phyloP scores from a whole-genome alignment of 2,329 filamentous ascomycete genomes.

The Scytalidium lignicola region DNA sequence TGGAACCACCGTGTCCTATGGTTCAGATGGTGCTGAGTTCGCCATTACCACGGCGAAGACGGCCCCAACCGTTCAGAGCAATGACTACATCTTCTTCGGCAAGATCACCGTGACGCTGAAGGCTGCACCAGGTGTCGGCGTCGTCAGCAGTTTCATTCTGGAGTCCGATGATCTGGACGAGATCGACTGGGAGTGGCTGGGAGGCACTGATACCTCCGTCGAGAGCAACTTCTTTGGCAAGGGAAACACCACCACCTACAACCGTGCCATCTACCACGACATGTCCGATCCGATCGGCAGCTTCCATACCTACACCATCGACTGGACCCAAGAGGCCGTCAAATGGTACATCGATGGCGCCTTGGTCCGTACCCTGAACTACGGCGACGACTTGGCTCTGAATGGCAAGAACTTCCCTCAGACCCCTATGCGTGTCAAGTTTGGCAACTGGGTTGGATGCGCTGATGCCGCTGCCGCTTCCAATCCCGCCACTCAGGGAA shows the following conservation, averaged over 20 bases:
- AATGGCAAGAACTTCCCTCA: conserved; percentile 58
- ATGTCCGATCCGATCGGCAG: conserved; percentile 28
- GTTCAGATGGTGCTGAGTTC: conserved; percentile 41
- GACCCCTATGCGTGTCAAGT: conserved; percentile 62
- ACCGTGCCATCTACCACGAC: conserved; percentile 36
- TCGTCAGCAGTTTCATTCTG: conserved; percentile 44
- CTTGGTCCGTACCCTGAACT: conserved; percentile 41
- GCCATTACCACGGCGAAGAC: conserved; percentile 40
- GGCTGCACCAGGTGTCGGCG: conserved; percentile 42
- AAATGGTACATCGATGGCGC: conserved; percentile 54
- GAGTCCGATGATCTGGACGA: conserved; percentile 48
- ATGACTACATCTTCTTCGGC: conserved; percentile 50
- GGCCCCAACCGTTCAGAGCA: conserved; percentile 39
- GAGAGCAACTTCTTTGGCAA: conserved; percentile 52
- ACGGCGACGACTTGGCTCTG: conserved; percentile 38
- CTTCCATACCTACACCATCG: conserved; percentile 61
- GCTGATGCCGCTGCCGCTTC: conserved; percentile 28
- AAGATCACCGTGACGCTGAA: conserved; percentile 41
- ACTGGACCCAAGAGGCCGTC: conserved; percentile 57
- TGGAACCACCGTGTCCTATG: conserved; percentile 33
- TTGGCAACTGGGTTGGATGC: conserved; percentile 49
- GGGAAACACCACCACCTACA: conserved; percentile 46
- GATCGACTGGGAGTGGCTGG: conserved; percentile 44
- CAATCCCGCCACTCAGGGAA: conserved; percentile 45
- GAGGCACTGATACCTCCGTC: conserved; percentile 27